Conservation (phyloP, 108 stramenopile species). For the Nitzschia sp. region DNA sequence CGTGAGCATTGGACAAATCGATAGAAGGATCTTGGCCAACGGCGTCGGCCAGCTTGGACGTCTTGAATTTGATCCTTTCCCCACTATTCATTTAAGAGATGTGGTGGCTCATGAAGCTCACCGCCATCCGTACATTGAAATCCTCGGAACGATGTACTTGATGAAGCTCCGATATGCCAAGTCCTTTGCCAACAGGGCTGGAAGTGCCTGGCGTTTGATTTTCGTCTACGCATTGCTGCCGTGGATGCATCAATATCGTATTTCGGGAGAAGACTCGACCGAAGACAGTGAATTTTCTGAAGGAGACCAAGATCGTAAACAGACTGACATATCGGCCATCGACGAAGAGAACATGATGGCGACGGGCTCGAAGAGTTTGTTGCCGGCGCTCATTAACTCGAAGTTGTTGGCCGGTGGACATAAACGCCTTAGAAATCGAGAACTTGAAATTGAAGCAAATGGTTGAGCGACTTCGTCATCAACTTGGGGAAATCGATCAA, state of each 20-base stretch:
- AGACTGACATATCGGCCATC: not conserved
- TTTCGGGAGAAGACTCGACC: not conserved
- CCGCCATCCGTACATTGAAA: constrained; percentile 70
- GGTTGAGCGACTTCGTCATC: not conserved
- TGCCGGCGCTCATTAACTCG: not conserved
- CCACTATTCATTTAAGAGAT: constrained; percentile 1
- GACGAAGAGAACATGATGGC: not conserved
- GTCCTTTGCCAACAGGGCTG: constrained; percentile 58
- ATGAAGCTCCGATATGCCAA: constrained; percentile 57
- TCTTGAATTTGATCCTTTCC: constrained; percentile 10
- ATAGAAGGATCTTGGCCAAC: constrained; percentile 21
- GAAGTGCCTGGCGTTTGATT: constrained; percentile 43
- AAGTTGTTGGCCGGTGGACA: not conserved
- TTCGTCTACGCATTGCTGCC: constrained; percentile 43
- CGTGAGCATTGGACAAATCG: constrained; percentile 30
- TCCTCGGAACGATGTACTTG: constrained; percentile 60
- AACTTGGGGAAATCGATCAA: not conserved
- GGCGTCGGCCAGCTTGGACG: constrained; percentile 20
- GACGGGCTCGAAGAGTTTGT: not conserved
- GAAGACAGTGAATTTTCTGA: too few species aligned
- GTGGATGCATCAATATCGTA: constrained; percentile 23
- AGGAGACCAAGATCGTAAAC: too few species aligned
- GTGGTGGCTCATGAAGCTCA: constrained; percentile 39
- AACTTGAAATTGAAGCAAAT: not conserved
- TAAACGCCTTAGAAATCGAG: not conserved